Evolutionary conservation across 352 stramenopile genomes (phyloP).

Genomic region (Pythium sukuiense): DNA sequence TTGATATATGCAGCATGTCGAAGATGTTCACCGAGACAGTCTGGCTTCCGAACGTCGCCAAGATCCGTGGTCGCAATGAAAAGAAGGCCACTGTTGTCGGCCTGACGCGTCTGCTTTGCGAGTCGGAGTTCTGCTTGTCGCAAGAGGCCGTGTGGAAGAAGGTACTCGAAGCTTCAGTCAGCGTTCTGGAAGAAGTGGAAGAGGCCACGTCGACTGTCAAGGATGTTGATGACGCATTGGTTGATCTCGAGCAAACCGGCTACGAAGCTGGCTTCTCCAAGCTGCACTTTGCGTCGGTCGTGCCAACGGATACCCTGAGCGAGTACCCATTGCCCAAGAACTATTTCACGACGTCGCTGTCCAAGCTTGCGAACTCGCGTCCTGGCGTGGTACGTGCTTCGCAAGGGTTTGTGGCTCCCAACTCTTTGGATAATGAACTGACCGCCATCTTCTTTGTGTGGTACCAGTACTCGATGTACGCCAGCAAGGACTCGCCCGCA

Average conservation of each 20-base stretch:
- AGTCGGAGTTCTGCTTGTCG: slow-evolving; percentile 61
- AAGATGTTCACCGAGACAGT: slow-evolving; percentile 90
- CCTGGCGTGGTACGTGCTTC: slow-evolving; percentile 58
- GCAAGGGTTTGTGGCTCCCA: too few species aligned
- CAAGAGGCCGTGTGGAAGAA: slow-evolving; percentile 57
- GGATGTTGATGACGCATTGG: slow-evolving; percentile 79
- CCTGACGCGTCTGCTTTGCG: slow-evolving; percentile 70
- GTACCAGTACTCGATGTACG: slow-evolving; percentile 51
- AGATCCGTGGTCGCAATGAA: slow-evolving; percentile 61
- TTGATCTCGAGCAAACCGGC: slow-evolving; percentile 78
- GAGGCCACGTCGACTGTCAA: slow-evolving; percentile 54
- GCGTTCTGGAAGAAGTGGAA: slow-evolving; percentile 66
- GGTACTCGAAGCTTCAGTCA: slow-evolving; percentile 46
- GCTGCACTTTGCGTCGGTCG: slow-evolving; percentile 90
- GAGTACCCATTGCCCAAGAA: slow-evolving; percentile 64
- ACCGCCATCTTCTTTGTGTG: slow-evolving; percentile 5
- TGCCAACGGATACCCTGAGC: slow-evolving; percentile 83
- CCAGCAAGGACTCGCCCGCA: slow-evolving; percentile 42
- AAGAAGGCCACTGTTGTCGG: slow-evolving; percentile 72
- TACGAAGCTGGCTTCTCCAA: slow-evolving; percentile 95
- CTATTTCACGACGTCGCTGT: slow-evolving; percentile 67
- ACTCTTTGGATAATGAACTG: background rate
- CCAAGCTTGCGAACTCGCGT: slow-evolving; percentile 63
- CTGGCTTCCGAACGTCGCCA: slow-evolving; percentile 83
- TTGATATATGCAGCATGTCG: slow-evolving; percentile 72